Evolutionary conservation across 2,329 filamentous ascomycete genomes (phyloP).

Genomic region (Apiospora sp.): DNA sequence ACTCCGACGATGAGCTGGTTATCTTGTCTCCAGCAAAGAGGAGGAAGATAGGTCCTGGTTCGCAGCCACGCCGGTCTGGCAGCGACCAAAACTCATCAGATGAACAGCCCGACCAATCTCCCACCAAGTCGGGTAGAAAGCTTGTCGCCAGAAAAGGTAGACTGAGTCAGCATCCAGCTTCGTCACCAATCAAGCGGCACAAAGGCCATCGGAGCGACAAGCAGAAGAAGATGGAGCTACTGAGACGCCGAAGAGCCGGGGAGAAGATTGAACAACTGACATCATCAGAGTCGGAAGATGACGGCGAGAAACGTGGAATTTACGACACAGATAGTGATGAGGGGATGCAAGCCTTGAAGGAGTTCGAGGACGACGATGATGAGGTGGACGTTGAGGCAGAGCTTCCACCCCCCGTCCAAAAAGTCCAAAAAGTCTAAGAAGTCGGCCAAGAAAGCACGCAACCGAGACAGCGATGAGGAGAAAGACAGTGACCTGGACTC

Average conservation of each 20-base stretch:
- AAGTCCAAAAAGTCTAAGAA: slow-evolving; percentile 23
- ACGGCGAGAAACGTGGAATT: slow-evolving; percentile 53
- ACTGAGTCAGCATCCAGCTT: slow-evolving; percentile 25
- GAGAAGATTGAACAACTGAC: slow-evolving; percentile 48
- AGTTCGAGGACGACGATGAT: slow-evolving; percentile 46
- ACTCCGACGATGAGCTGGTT: slow-evolving; percentile 34
- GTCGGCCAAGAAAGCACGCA: slow-evolving; percentile 28
- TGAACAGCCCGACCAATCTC: background rate
- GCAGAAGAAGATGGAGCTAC: slow-evolving; percentile 50
- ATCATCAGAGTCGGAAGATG: slow-evolving; percentile 53
- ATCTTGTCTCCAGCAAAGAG: slow-evolving; percentile 41
- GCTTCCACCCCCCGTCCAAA: slow-evolving; percentile 32
- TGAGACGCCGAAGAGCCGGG: slow-evolving; percentile 48
- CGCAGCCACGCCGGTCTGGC: slow-evolving; percentile 25
- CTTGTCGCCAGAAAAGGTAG: slow-evolving; percentile 21
- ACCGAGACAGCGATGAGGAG: slow-evolving; percentile 35
- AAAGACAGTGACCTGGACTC: slow-evolving; percentile 54
- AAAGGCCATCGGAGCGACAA: slow-evolving; percentile 46
- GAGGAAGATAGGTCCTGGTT: slow-evolving; percentile 33
- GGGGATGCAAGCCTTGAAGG: slow-evolving; percentile 39
- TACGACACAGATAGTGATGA: slow-evolving; percentile 45
- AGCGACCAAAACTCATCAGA: slow-evolving; percentile 28
- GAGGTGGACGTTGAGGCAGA: slow-evolving; percentile 42
- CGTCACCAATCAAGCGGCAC: slow-evolving; percentile 34
- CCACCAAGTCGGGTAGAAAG: slow-evolving; percentile 23